These are phyloP conservation scores for Macrolepiota dolichaula DNA, from an alignment of 768 basidiomycete species.

Conservation along the genomic window DNA sequence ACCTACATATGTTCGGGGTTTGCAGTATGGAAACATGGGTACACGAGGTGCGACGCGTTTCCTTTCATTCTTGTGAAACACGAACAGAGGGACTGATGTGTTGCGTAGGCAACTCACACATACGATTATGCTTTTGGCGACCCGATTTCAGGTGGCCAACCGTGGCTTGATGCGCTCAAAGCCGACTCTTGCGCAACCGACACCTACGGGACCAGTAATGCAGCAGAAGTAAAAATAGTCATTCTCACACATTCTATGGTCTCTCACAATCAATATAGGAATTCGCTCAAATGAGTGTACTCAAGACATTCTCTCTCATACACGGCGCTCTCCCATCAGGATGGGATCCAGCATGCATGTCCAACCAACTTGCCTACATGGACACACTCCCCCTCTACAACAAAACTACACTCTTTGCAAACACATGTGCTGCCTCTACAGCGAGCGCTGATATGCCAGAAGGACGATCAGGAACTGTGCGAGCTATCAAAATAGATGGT, in stretches of 20 bases:
- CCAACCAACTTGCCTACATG: conserved; percentile 24
- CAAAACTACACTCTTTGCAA: conserved; percentile 23
- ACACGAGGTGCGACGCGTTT: conserved; percentile 25
- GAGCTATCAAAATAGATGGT: neutral
- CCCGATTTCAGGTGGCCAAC: conserved; percentile 17
- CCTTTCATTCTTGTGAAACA: neutral
- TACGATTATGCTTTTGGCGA: conserved; percentile 24
- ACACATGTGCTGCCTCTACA: conserved; percentile 19
- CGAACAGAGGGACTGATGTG: neutral
- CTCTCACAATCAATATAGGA: conserved; percentile 16
- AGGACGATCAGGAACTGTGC: neutral
- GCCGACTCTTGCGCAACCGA: conserved; percentile 29
- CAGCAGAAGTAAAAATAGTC: conserved; percentile 20
- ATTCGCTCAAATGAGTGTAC: conserved; percentile 27
- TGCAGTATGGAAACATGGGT: conserved; percentile 23
- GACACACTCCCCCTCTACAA: conserved; percentile 20
- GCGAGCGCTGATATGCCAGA: no score
- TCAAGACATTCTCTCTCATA: conserved; percentile 22
- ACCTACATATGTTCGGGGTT: conserved; percentile 28
- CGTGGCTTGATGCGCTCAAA: conserved; percentile 19
- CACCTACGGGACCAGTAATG: conserved; percentile 22
- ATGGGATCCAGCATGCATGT: conserved; percentile 25
- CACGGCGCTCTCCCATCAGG: conserved; percentile 22
- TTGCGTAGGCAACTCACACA: conserved; percentile 24
- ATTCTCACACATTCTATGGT: neutral